Evolutionary conservation across 495 filamentous ascomycete species (phyloP).

Genomic region (Staphylotrichum longicolle): DNA sequence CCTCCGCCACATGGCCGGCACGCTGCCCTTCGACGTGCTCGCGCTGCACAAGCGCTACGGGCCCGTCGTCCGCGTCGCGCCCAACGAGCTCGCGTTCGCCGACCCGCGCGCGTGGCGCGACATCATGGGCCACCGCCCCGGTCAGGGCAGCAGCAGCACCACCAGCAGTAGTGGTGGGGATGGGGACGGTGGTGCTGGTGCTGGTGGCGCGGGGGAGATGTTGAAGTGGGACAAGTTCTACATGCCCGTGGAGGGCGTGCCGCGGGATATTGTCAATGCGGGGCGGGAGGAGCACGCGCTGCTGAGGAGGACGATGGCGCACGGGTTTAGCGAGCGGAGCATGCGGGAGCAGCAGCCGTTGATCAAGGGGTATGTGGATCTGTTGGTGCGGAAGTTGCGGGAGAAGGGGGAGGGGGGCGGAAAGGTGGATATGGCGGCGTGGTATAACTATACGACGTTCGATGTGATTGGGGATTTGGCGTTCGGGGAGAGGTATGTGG

Average conservation of each 20-base stretch:
- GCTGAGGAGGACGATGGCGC: constrained; percentile 49
- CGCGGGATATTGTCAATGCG: constrained; percentile 36
- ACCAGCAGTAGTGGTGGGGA: background rate
- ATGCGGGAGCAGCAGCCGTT: constrained; percentile 49
- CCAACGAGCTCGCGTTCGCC: constrained; percentile 52
- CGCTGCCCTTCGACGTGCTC: constrained; percentile 44
- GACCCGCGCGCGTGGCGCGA: constrained; percentile 54
- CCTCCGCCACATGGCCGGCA: constrained; percentile 36
- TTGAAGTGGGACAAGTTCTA: constrained; percentile 39
- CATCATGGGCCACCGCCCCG: constrained; percentile 48
- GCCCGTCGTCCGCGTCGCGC: constrained; percentile 53
- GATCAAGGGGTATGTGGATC: constrained; percentile 46
- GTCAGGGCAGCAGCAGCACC: background rate
- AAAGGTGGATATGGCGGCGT: constrained; percentile 47
- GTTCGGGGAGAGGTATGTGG: constrained; percentile 49
- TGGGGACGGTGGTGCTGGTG: constrained; percentile 14
- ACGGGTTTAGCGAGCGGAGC: constrained; percentile 54
- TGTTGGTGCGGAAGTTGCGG: constrained; percentile 46
- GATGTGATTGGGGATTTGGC: constrained; percentile 62
- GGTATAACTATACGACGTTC: constrained; percentile 61
- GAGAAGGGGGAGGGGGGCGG: constrained; percentile 37
- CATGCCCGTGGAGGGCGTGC: constrained; percentile 26
- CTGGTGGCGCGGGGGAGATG: constrained; percentile 19
- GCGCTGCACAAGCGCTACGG: constrained; percentile 51
- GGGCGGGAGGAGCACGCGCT: constrained; percentile 41